Evolutionary conservation across 2,329 filamentous ascomycete genomes (phyloP), one percentile per base, ranked within the genome.

Genomic region (Ceratocystis destructans): DNA sequence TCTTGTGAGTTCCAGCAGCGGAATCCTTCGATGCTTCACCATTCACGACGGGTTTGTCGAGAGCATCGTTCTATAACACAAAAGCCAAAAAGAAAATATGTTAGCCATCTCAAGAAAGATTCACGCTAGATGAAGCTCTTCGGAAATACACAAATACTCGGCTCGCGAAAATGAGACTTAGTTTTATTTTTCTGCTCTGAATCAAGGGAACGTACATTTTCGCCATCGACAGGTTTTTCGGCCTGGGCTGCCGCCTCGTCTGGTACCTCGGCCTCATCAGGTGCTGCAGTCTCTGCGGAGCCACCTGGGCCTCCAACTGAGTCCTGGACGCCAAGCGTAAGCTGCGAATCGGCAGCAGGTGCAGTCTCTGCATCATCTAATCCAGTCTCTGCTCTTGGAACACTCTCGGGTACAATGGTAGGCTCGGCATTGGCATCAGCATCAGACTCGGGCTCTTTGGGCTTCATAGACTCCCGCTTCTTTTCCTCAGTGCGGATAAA

Each of bases 401-500:
- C 61, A n/a, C 69, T 63, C 45, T 72, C 72, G 25, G 64, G 61
- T 28, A 71, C 17, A 3, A 70, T 71, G 4, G 70, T 68, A 33
- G 71, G 71, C 2, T 67, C 62, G n/a, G 44, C 5, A 17, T 62
- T 64, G 5, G 64, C 31, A 37, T 64, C 50, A 17, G n/a, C 15
- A 12, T 28, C 64, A 5, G 65, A 62, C 63, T 69, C 68, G 3
- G 73, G 69, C 67, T 82, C 77, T 70, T 82, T 84, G 0, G 79
- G 76, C 57, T 83, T 80, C 55, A 79, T 80, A 63, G 84, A 83
- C 71, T 92, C 88, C 69, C 88, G 83, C 76, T 95, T 96, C 80
- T 95, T 96, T 75, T 96, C 89, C 71, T 91, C 89, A 0, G 88
- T 96, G 72, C 92, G 89, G 62, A 99, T 77, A 73, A 96, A 99